Conservation (phyloP, 805 yeast species). For the Metschnikowia cubensis region DNA sequence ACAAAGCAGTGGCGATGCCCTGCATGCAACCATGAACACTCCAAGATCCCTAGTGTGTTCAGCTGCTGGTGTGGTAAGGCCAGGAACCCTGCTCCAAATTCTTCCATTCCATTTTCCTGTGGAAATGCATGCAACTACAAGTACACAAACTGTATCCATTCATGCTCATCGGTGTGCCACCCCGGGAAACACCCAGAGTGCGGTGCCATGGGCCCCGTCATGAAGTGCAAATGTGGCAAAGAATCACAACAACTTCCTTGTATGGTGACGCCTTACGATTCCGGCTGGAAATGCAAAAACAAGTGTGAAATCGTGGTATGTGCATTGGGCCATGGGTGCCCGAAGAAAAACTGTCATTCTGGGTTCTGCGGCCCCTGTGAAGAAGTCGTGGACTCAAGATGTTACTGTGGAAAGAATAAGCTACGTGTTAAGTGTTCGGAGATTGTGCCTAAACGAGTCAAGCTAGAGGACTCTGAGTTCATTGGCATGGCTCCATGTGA, state of each 20-base stretch:
- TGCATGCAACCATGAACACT: conserved; percentile 56
- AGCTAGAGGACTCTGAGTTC: conserved; percentile 16
- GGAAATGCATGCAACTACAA: conserved; percentile 73
- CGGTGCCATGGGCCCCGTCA: conserved; percentile 69
- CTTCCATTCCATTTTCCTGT: conserved; percentile 76
- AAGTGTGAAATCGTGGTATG: conserved; percentile 62
- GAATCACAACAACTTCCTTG: conserved; percentile 66
- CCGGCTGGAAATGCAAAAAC: conserved; percentile 65
- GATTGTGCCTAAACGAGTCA: conserved; percentile 33
- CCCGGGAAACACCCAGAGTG: conserved; percentile 87
- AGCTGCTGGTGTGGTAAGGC: conserved; percentile 89
- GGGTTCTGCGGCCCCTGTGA: conserved; percentile 80
- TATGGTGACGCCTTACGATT: conserved; percentile 59
- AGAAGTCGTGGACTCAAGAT: conserved; percentile 42
- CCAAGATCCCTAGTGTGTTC: conserved; percentile 50
- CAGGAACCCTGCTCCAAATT: conserved; percentile 57
- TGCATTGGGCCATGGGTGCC: conserved; percentile 63
- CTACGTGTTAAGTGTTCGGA: conserved; percentile 44
- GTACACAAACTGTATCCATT: conserved; percentile 60
- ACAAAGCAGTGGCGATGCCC: conserved; percentile 82
- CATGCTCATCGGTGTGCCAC: conserved; percentile 74
- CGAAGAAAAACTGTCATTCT: conserved; percentile 55
- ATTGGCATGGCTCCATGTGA: conserved; percentile 36
- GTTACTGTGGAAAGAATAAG: conserved; percentile 72
- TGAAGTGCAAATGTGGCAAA: conserved; percentile 74